These are phyloP conservation scores for Fusarium subglutinans DNA, from an alignment of 2,329 filamentous ascomycete genomes.

Conservation along the genomic window DNA sequence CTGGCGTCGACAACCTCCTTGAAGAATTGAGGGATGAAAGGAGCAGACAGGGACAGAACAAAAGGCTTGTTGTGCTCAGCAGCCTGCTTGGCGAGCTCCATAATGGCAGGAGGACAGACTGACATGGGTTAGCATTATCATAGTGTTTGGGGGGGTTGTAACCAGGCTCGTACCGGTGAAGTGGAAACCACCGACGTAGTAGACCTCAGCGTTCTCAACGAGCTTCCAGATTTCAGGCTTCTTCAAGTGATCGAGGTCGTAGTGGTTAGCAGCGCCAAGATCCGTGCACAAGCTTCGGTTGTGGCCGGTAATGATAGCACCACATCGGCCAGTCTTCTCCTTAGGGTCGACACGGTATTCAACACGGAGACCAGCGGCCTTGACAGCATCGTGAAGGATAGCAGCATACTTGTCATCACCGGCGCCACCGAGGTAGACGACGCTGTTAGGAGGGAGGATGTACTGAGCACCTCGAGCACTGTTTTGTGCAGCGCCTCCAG, in stretches of 20 bases:
- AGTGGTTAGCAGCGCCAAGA: slow-evolving; percentile 95
- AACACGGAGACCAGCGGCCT: slow-evolving; percentile 87
- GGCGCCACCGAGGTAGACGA: slow-evolving; percentile 92
- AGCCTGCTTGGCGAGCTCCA: slow-evolving; percentile 90
- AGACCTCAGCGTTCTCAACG: slow-evolving; percentile 86
- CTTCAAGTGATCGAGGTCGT: slow-evolving; percentile 94
- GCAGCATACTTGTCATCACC: slow-evolving; percentile 96
- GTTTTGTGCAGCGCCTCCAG: slow-evolving; percentile 97
- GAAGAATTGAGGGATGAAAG: slow-evolving; percentile 98
- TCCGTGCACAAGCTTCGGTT: slow-evolving; percentile 95
- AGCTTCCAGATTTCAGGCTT: slow-evolving; percentile 90
- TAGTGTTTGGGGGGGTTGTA: neutral
- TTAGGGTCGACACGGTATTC: slow-evolving; percentile 93
- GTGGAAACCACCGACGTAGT: slow-evolving; percentile 96
- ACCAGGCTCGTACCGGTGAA: slow-evolving; percentile 68
- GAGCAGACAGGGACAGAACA: slow-evolving; percentile 90
- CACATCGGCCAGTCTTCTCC: slow-evolving; percentile 90
- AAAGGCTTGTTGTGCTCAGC: slow-evolving; percentile 90
- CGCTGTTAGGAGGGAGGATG: slow-evolving; percentile 87
- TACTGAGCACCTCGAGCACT: slow-evolving; percentile 96
- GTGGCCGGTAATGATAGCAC: slow-evolving; percentile 95
- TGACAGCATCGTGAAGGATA: slow-evolving; percentile 85
- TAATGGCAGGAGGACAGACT: slow-evolving; percentile 90
- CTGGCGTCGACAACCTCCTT: slow-evolving; percentile 91
- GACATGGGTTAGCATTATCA: slow-evolving; percentile 10